Conservation (phyloP, 129 eudicot genomes). For the Escallonia rubra region DNA sequence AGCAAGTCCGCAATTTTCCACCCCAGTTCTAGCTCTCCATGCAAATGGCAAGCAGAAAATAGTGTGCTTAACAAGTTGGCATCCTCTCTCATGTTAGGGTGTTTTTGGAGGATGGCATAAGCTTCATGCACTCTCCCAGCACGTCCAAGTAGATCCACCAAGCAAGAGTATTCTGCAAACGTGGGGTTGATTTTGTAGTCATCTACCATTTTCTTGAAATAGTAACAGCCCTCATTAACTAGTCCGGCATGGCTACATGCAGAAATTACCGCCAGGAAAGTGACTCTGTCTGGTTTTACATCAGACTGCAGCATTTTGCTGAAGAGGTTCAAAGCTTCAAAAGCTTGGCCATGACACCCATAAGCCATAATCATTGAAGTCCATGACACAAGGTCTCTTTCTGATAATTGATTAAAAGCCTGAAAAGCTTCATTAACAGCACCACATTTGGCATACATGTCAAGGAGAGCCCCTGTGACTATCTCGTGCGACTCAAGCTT, state of each 20-base stretch:
- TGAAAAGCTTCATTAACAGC: not conserved
- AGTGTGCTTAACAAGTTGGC: not conserved
- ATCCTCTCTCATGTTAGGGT: not conserved
- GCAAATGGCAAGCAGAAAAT: not conserved
- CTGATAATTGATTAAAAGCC: too few species aligned
- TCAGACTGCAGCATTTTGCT: not conserved
- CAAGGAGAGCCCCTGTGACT: too few species aligned
- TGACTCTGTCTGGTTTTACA: not conserved
- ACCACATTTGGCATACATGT: not conserved
- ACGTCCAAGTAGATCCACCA: slow-evolving; percentile 2
- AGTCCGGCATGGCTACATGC: not conserved
- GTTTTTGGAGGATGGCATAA: not conserved
- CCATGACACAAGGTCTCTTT: not conserved
- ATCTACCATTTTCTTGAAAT: not conserved
- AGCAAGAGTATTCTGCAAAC: not conserved
- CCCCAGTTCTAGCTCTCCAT: not conserved
- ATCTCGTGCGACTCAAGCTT: too few species aligned
- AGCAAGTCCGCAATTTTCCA: not conserved
- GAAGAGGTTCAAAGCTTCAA: not conserved
- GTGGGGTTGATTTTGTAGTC: not conserved
- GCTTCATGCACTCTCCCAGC: not conserved
- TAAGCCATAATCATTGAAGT: not conserved
- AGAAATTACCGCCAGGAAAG: not conserved
- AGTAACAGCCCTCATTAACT: not conserved
- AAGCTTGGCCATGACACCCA: too few species aligned